phyloP scores from a whole-genome alignment of 306 rosid species.

The Senna siamea region DNA sequence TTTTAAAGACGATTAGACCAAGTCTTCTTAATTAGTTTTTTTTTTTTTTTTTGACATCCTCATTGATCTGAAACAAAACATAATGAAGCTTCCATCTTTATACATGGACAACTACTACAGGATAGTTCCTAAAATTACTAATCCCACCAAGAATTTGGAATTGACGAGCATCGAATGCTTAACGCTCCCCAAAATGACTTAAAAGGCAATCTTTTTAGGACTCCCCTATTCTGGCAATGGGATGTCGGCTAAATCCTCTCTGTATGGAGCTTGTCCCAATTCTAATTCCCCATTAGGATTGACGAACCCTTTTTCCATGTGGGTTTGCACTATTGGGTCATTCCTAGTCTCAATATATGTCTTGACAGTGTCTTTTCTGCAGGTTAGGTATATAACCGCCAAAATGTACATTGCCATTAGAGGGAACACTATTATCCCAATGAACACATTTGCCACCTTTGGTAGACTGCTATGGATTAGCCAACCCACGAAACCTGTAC shows the following conservation, averaged over 20 bases:
- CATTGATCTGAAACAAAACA: neutral
- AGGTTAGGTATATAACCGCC: slow-evolving; percentile 63
- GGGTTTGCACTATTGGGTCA: slow-evolving; percentile 53
- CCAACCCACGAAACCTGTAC: slow-evolving; percentile 75
- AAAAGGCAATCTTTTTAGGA: neutral
- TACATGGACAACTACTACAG: neutral
- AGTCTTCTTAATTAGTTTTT: no score
- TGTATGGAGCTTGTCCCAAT: slow-evolving; percentile 46
- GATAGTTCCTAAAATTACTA: neutral
- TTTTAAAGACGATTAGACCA: neutral
- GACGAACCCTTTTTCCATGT: slow-evolving; percentile 56
- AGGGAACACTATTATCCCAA: slow-evolving; percentile 79
- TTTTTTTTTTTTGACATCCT: neutral
- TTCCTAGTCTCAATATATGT: slow-evolving; percentile 55
- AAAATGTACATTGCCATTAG: slow-evolving; percentile 63
- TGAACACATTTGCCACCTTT: slow-evolving; percentile 66
- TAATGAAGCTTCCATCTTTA: neutral
- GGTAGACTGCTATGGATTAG: slow-evolving; percentile 65
- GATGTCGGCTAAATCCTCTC: slow-evolving; percentile 71
- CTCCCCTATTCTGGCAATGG: slow-evolving; percentile 50
- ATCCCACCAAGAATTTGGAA: neutral
- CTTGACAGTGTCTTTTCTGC: slow-evolving; percentile 64
- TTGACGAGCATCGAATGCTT: slow-evolving; percentile 7
- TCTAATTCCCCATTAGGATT: slow-evolving; percentile 38
- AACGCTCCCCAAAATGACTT: slow-evolving; percentile 6